Evolutionary conservation across 2,329 filamentous ascomycete species (phyloP).

Genomic region (Berkeleyomyces rouxiae): DNA sequence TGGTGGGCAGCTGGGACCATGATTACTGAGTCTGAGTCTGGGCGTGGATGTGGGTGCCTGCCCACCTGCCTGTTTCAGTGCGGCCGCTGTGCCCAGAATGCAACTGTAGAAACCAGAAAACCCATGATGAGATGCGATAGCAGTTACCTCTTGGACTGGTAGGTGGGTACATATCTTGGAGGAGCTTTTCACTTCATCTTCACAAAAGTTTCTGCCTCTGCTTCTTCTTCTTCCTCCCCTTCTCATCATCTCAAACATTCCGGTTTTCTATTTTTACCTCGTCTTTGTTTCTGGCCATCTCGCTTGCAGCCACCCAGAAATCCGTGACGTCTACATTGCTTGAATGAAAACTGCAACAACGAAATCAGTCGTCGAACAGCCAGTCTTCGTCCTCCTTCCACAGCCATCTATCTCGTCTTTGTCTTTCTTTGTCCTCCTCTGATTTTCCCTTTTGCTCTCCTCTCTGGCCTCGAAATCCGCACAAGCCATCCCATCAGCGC

Average conservation of each 20-base stretch:
- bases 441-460: neutral
- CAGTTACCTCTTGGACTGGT: neutral
- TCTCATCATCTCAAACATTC: neutral
- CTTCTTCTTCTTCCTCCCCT: neutral
- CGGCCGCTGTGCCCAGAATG: neutral
- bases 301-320: neutral
- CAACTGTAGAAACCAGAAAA: neutral
- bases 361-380: no score
- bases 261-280: neutral
- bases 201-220: neutral
- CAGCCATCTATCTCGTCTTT: neutral
- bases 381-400: neutral
- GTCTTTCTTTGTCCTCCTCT: neutral
- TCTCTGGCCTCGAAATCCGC: neutral
- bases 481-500: conserved; percentile 2
- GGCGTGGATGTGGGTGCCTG: neutral
- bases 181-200: no score
- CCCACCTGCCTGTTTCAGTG: neutral
- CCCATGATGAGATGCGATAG: neutral
- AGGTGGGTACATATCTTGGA: neutral
- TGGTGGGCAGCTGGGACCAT: neutral
- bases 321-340: no score
- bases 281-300: neutral
- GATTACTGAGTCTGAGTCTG: neutral
- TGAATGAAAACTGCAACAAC: no score